phyloP scores from a whole-genome alignment of 257 asterid species.

The Solanum piurae region DNA sequence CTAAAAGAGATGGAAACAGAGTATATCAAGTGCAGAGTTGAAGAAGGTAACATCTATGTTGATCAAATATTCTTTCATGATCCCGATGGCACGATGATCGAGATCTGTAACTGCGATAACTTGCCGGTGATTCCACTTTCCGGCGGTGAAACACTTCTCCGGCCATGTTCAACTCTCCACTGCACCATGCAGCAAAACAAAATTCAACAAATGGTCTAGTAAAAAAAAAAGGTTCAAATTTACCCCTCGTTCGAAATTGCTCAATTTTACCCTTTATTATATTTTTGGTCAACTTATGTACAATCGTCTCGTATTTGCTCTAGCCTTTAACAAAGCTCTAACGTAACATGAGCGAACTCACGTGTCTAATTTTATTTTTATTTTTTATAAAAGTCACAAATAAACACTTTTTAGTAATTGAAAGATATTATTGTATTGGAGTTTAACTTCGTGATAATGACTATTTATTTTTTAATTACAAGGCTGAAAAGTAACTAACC shows the following conservation, averaged over 20 bases:
- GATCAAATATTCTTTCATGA: slow-evolving; percentile 21
- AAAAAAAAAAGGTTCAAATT: background rate
- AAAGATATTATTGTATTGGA: background rate
- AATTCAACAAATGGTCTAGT: background rate
- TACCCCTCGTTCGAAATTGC: background rate
- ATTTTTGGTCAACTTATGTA: background rate
- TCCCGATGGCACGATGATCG: slow-evolving; percentile 21
- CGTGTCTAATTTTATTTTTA: background rate
- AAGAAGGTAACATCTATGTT: slow-evolving; percentile 15
- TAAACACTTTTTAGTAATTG: background rate
- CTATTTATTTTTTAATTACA: background rate
- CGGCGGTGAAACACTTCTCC: background rate
- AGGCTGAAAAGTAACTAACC: background rate
- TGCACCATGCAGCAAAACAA: background rate
- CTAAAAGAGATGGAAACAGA: slow-evolving; percentile 8
- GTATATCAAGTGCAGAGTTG: slow-evolving; percentile 8
- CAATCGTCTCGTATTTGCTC: background rate
- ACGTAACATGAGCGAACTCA: background rate
- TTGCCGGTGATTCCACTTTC: background rate
- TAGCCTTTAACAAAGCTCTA: background rate
- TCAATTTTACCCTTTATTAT: no score
- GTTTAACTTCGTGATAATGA: background rate
- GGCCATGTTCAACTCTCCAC: background rate
- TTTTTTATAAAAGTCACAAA: background rate
- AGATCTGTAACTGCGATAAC: slow-evolving; percentile 21